These are phyloP conservation scores for Metroxylon sagu DNA, from an alignment of 176 grass and related monocot genomes.

Conservation along the genomic window DNA sequence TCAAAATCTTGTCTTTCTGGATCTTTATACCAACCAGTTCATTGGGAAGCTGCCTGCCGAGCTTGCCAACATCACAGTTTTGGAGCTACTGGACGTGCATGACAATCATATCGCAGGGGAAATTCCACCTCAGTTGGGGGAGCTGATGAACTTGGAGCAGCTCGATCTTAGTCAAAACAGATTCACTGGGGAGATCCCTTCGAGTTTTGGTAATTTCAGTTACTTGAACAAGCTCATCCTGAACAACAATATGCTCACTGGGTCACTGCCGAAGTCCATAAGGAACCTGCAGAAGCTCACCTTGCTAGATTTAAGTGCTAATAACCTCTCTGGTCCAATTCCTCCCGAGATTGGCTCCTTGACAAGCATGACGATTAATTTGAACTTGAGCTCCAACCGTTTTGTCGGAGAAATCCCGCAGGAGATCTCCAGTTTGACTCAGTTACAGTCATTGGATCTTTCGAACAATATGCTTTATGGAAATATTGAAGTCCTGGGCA, in stretches of 20 bases:
- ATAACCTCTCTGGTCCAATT: conserved; percentile 51
- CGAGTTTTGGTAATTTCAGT: conserved; percentile 87
- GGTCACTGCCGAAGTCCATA: conserved; percentile 51
- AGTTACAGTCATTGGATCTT: conserved; percentile 79
- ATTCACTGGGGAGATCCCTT: conserved; percentile 54
- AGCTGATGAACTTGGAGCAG: conserved; percentile 87
- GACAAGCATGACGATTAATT: conserved; percentile 77
- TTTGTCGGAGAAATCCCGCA: conserved; percentile 69
- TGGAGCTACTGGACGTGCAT: conserved; percentile 87
- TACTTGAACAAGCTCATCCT: conserved; percentile 94
- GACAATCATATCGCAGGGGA: conserved; percentile 54
- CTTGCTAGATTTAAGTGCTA: conserved; percentile 70
- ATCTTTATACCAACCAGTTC: conserved; percentile 77
- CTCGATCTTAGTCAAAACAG: conserved; percentile 82
- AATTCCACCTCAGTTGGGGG: conserved; percentile 54
- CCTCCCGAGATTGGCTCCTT: conserved; percentile 47
- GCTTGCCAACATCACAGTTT: conserved; percentile 76
- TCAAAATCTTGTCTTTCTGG: conserved; percentile 86
- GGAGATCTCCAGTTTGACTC: conserved; percentile 64
- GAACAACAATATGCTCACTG: conserved; percentile 48
- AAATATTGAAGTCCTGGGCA: conserved; percentile 51
- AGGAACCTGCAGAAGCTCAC: conserved; percentile 86
- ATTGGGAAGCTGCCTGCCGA: conserved; percentile 44
- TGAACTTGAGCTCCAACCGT: conserved; percentile 74
- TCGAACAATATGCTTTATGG: conserved; percentile 62